A percentile compares a stretch with the other conserved stretches of the same genome.
Conservation (phyloP, 2,329 filamentous ascomycete species). For the Aspergillus alliaceus region DNA sequence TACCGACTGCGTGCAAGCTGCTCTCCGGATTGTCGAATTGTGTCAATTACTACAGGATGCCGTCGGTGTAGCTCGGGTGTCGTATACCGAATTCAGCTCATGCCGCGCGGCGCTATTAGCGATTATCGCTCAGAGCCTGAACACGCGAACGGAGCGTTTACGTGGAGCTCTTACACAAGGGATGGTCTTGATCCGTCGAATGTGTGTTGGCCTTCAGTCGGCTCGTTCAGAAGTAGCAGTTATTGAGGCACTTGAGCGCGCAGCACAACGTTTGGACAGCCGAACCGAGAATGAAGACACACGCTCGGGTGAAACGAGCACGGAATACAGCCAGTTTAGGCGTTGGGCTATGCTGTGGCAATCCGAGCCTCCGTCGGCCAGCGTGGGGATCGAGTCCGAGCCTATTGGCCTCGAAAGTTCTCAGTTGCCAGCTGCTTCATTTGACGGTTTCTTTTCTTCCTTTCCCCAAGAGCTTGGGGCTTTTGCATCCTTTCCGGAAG, state of each 20-base stretch:
- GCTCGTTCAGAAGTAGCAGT: conserved; percentile 48
- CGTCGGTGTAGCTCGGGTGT: conserved; percentile 50
- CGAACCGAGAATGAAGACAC: conserved; percentile 23
- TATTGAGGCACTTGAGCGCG: conserved; percentile 49
- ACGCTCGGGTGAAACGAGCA: conserved; percentile 32
- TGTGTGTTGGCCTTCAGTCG: conserved; percentile 48
- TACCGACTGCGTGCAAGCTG: conserved; percentile 48
- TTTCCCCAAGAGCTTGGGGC: conserved; percentile 15
- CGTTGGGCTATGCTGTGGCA: conserved; percentile 47
- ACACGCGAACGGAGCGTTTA: conserved; percentile 25
- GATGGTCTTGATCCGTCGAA: conserved; percentile 47
- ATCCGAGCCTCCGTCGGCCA: conserved; percentile 7
- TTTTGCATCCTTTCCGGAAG: conserved; percentile 11
- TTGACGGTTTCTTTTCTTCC: conserved; percentile 20
- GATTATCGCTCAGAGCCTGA: conserved; percentile 28
- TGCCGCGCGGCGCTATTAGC: conserved; percentile 53
- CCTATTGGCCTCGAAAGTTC: neutral
- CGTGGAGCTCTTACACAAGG: conserved; percentile 44
- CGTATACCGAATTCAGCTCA: conserved; percentile 53
- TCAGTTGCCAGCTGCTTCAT: conserved; percentile 4
- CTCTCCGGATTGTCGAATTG: conserved; percentile 46
- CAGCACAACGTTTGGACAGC: conserved; percentile 39
- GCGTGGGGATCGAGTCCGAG: neutral
- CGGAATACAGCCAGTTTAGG: conserved; percentile 45
- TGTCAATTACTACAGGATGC: conserved; percentile 46